A percentile compares a stretch with the other conserved stretches of the same genome.
These are phyloP conservation scores for Rubia tinctorum DNA, from an alignment of 305 asterid species.

Conservation along the genomic window DNA sequence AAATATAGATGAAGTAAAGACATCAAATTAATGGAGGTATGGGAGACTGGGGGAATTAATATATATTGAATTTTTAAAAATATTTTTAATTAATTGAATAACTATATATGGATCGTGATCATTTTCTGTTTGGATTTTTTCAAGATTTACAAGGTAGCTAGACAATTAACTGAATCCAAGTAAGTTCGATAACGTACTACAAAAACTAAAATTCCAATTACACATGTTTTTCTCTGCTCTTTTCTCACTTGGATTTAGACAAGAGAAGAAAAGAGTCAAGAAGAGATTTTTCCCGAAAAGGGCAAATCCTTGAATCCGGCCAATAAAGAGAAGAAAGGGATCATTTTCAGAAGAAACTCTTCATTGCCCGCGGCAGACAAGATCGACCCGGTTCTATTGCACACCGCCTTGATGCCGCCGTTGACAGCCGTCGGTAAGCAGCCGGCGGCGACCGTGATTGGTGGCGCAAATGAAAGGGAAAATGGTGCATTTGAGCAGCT, in stretches of 20 bases:
- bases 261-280: conserved; percentile 12
- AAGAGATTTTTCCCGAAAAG: conserved; percentile 20
- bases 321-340: background rate
- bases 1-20: background rate
- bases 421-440: background rate
- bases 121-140: background rate
- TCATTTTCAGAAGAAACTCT: background rate
- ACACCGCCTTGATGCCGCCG: conserved; percentile 17
- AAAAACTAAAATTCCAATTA: background rate
- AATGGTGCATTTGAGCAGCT: conserved; percentile 26
- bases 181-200: background rate
- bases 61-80: background rate
- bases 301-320: conserved; percentile 19
- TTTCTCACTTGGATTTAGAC: background rate
- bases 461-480: background rate
- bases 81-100: background rate
- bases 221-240: background rate
- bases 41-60: background rate
- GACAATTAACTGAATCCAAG: background rate
- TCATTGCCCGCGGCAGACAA: conserved; percentile 1
- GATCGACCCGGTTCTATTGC: background rate
- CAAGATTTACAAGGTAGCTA: background rate
- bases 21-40: background rate
- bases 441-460: background rate
- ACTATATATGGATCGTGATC: background rate